These are phyloP conservation scores for Stylosanthes scabra DNA, from an alignment of 331 rosid species.

Conservation along the genomic window DNA sequence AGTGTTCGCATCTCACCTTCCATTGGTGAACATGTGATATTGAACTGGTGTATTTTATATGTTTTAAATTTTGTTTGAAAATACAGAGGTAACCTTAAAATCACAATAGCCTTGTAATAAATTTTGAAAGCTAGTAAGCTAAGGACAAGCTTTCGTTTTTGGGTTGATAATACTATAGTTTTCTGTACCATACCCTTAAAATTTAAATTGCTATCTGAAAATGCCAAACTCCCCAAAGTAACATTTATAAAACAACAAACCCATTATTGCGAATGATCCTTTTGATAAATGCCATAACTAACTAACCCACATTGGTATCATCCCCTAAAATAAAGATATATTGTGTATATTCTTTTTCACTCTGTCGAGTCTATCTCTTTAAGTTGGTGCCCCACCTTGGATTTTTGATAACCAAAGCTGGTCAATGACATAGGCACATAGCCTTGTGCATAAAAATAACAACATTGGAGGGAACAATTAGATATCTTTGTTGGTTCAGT, in stretches of 20 bases:
- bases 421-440: conserved; percentile 9
- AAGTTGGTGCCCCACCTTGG: conserved; percentile 65
- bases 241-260: not conserved
- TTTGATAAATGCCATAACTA: conserved; percentile 33
- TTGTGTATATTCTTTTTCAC: conserved; percentile 1
- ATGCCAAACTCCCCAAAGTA: conserved; percentile 10
- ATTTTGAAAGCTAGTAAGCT: not conserved
- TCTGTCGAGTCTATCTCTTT: not conserved
- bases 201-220: not conserved
- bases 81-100: too few relatives aligned
- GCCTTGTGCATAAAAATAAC: not conserved
- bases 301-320: conserved; percentile 48
- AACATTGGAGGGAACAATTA: not conserved
- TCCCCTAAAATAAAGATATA: conserved; percentile 28
- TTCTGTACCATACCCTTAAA: not conserved
- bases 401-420: conserved; percentile 53
- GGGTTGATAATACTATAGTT: not conserved
- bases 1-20: too few relatives aligned
- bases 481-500: conserved; percentile 36
- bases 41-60: too few relatives aligned
- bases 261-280: conserved; percentile 19
- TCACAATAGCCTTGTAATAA: too few relatives aligned
- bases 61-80: too few relatives aligned
- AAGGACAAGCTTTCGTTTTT: not conserved
- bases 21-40: too few relatives aligned